phyloP scores from a whole-genome alignment of 2,329 filamentous ascomycete species.

The Magnaporthales sp. region DNA sequence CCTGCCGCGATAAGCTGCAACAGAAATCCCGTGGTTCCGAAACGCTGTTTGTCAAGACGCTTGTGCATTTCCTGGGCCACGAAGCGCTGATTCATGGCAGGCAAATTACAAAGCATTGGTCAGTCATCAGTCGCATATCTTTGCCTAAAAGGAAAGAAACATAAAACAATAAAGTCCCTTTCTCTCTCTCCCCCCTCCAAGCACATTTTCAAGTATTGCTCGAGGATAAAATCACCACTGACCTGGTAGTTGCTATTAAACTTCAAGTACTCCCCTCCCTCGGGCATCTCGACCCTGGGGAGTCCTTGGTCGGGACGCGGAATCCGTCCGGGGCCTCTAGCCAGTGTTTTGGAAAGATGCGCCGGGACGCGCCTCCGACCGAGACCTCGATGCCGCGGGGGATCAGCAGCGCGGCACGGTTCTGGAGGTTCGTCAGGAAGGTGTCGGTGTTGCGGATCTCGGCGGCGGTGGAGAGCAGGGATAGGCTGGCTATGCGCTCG shows the following conservation, averaged over 20 bases:
- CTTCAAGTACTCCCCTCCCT: slow-evolving; percentile 26
- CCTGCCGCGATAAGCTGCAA: slow-evolving; percentile 65
- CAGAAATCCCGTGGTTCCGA: slow-evolving; percentile 60
- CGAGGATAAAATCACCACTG: neutral
- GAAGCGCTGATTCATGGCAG: slow-evolving; percentile 51
- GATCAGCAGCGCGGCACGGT: slow-evolving; percentile 47
- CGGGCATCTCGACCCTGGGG: slow-evolving; percentile 10
- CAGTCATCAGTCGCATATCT: neutral
- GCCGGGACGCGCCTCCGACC: slow-evolving; percentile 53
- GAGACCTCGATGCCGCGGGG: slow-evolving; percentile 63
- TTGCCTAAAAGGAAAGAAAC: neutral
- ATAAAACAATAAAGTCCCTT: neutral
- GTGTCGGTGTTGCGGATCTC: slow-evolving; percentile 53
- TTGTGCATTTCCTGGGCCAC: slow-evolving; percentile 73
- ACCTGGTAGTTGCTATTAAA: slow-evolving; percentile 42
- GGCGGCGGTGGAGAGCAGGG: slow-evolving; percentile 54
- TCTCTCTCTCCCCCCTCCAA: too few relatives aligned
- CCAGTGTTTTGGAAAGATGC: slow-evolving; percentile 59
- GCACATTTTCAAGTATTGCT: too few relatives aligned
- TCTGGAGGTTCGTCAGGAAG: slow-evolving; percentile 55
- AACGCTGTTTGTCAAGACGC: slow-evolving; percentile 49
- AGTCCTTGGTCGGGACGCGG: slow-evolving; percentile 28
- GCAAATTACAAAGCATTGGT: neutral
- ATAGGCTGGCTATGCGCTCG: slow-evolving; percentile 43
- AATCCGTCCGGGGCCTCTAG: slow-evolving; percentile 52